Evolutionary conservation across 1,139 yeast species (phyloP), one percentile per base, ranked within the genome.

Genomic region (Starmera stellimalicola): DNA sequence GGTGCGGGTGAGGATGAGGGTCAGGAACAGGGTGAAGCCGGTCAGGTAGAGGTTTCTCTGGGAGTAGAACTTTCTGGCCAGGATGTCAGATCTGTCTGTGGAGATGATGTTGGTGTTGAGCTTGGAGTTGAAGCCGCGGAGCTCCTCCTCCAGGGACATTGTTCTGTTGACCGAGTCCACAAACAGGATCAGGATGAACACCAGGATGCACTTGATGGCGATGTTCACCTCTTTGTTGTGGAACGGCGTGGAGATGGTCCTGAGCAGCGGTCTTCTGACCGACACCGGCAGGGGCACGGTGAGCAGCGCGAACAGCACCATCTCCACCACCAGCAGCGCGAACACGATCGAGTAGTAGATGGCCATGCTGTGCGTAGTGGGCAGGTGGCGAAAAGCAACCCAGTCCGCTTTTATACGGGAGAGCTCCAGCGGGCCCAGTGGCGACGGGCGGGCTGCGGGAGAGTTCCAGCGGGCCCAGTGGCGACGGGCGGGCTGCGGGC

Each of bases 41-140:
- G 96, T 85, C 39, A 93, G 70, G 52, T 93, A 93, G 82, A 88
- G 78, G 65, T 93, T 93, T 63, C 99, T 77, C 64, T 93, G 98
- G 16, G 96, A 85, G 53, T 88, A 87, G 60, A 93, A 93, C 53
- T 88, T 72, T 58, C 96, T 75, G 16, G 96, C 88, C 57, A 81
- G 93, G 41, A 80, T 66, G 48, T 85, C 95, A 7, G 85, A 63
- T 37, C 94, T 68, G 48, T 82, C 88, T 42, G 48, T 36, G 6
- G 25, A 8, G 39, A 32, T 27, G 37, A 43, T 29, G 41, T 31
- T 6, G 40, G 28, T 37, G 53, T 16, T 51, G 35, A 32, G 15
- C 43, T 44, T 33, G 8, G 36, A 27, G 18, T 29, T 24, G 26
- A 46, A 40, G 2, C 45, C 51, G 19, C 40, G 60, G 51, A 78